Conservation (phyloP, 805 yeast genomes). For the Lachancea kluyveri region DNA sequence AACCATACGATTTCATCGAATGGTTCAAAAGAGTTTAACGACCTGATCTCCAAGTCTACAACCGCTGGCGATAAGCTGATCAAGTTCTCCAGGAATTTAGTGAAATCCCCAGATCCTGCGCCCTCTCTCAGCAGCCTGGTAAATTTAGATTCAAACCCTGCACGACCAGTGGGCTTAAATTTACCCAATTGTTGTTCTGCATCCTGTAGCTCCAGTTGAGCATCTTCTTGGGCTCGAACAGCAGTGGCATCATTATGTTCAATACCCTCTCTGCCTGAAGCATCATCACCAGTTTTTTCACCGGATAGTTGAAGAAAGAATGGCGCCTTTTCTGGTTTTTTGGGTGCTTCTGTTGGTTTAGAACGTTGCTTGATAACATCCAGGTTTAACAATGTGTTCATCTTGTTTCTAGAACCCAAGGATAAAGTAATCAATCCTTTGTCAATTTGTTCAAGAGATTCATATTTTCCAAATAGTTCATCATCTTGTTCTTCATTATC, state of each 20-base stretch:
- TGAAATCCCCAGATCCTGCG: slow-evolving; percentile 34
- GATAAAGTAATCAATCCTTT: slow-evolving; percentile 65
- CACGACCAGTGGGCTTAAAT: slow-evolving; percentile 25
- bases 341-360: slow-evolving; percentile 84
- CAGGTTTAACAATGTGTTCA: slow-evolving; percentile 70
- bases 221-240: slow-evolving; percentile 9
- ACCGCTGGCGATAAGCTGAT: slow-evolving; percentile 64
- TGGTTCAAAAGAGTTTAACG: slow-evolving; percentile 63
- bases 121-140: slow-evolving; percentile 59
- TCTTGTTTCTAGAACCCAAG: slow-evolving; percentile 67
- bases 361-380: slow-evolving; percentile 82
- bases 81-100: slow-evolving; percentile 48
- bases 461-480: slow-evolving; percentile 34
- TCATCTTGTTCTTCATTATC: slow-evolving; percentile 32
- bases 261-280: slow-evolving; percentile 38
- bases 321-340: slow-evolving; percentile 72
- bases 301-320: slow-evolving; percentile 74
- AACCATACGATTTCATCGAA: slow-evolving; percentile 60
- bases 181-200: slow-evolving; percentile 27
- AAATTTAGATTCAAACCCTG: slow-evolving; percentile 66
- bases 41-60: slow-evolving; percentile 81
- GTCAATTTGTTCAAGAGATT: slow-evolving; percentile 57
- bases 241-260: slow-evolving; percentile 7
- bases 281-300: slow-evolving; percentile 64
- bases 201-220: slow-evolving; percentile 11